These are phyloP conservation scores for Pseudogymnoascus sp. DNA, from an alignment of 2,329 filamentous ascomycete genomes.

Conservation along the genomic window DNA sequence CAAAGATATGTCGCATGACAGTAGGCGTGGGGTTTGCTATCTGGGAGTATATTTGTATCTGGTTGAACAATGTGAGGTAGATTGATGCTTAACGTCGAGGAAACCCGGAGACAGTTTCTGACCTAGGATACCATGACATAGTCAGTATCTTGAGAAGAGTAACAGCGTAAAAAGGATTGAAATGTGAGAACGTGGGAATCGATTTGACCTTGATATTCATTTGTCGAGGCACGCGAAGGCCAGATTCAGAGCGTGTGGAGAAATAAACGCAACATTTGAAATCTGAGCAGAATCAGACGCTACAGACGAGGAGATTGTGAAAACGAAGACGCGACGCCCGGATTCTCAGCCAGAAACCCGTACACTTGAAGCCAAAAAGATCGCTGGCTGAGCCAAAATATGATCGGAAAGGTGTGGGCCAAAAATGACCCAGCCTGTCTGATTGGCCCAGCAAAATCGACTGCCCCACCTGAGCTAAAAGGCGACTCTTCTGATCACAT, in stretches of 20 bases:
- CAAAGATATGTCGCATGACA: too few species aligned
- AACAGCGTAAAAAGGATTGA: not conserved
- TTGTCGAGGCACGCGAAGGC: not conserved
- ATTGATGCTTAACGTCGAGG: too few species aligned
- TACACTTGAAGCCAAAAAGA: conserved; percentile 3
- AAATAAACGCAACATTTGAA: not conserved
- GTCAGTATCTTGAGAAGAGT: not conserved
- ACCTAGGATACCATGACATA: too few species aligned
- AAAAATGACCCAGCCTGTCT: conserved; percentile 3
- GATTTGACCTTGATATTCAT: conserved; percentile 10
- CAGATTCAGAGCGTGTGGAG: conserved; percentile 6
- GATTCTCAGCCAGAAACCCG: not conserved
- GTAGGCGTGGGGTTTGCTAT: too few species aligned
- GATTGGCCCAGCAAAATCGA: conserved; percentile 10
- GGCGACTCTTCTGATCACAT: not conserved
- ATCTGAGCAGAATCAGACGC: not conserved
- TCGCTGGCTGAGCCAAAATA: not conserved
- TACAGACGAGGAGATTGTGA: conserved; percentile 7
- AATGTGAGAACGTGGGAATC: not conserved
- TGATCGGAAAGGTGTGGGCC: conserved; percentile 3
- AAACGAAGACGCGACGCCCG: not conserved
- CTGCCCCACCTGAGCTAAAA: not conserved
- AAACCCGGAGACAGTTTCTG: too few species aligned
- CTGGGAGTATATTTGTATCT: too few species aligned
- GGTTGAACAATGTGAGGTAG: too few species aligned